Percentiles rank a stretch among this genome's conserved stretches.
Evolutionary conservation across 2,329 filamentous ascomycete species (phyloP).

Genomic region (Fusarium xylarioides): DNA sequence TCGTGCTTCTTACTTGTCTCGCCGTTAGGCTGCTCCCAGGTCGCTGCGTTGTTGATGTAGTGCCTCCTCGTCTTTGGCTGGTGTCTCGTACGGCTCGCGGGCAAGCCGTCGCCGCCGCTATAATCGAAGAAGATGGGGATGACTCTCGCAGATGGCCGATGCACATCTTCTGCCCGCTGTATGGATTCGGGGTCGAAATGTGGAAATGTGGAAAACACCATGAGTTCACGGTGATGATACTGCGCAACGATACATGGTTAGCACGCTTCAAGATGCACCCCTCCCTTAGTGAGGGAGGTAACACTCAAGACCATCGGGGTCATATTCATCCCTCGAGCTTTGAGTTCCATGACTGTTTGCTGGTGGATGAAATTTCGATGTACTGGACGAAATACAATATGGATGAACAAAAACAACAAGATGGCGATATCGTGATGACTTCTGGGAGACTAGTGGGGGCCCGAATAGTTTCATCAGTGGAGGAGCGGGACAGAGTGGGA

Average conservation of each 20-base stretch:
- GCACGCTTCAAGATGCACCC: not conserved
- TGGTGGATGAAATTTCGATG: not conserved
- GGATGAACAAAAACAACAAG: not conserved
- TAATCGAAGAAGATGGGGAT: not conserved
- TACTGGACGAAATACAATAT: not conserved
- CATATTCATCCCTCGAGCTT: not conserved
- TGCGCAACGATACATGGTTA: not conserved
- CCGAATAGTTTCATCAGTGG: not conserved
- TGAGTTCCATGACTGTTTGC: not conserved
- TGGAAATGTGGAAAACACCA: slow-evolving; percentile 12
- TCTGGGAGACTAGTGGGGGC: not conserved
- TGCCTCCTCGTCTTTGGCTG: fast-evolving
- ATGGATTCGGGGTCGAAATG: not conserved
- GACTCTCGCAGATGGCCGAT: not conserved
- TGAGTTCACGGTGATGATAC: not conserved
- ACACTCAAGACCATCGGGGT: too few relatives aligned
- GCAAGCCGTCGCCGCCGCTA: not conserved
- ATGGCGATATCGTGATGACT: not conserved
- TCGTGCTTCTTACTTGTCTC: not conserved
- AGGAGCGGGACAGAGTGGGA: not conserved
- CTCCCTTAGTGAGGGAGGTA: not conserved
- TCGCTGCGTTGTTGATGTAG: not conserved
- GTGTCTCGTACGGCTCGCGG: not conserved
- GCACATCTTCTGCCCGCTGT: not conserved
- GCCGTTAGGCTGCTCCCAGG: not conserved